Percentiles rank a stretch among this genome's conserved stretches.
Evolutionary conservation across 441 rosid genomes (phyloP).

Genomic region (Pelargonium cotyledonis): DNA sequence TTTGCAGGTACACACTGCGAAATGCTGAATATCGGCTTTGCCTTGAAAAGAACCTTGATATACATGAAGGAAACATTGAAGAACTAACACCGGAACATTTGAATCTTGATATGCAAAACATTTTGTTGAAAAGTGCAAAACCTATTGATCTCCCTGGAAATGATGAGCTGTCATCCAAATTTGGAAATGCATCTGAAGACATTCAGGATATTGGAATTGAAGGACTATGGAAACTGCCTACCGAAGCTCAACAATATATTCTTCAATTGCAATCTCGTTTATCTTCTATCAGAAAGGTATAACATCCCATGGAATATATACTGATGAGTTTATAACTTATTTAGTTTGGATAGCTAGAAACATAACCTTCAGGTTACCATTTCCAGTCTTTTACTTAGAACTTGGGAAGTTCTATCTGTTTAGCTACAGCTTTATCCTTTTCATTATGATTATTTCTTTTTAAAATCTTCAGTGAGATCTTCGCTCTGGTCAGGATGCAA

Average conservation of each 20-base stretch:
- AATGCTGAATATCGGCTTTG: constrained; percentile 90
- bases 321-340: background rate
- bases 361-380: too few species aligned
- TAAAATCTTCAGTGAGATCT: background rate
- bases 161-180: constrained; percentile 28
- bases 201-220: constrained; percentile 31
- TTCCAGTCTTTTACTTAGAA: background rate
- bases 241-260: constrained; percentile 63
- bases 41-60: constrained; percentile 70
- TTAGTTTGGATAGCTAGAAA: too few species aligned
- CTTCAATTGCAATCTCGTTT: constrained; percentile 60
- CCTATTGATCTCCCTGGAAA: constrained; percentile 24
- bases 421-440: background rate
- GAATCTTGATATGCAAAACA: constrained; percentile 33
- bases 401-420: background rate
- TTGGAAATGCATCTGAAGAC: constrained; percentile 26
- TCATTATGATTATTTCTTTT: background rate
- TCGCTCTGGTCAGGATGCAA: constrained; percentile 8
- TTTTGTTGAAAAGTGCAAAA: constrained; percentile 26
- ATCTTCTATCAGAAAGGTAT: constrained; percentile 66
- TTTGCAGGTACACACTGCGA: constrained; percentile 64
- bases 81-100: constrained; percentile 32
- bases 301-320: constrained; percentile 10
- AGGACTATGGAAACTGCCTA: constrained; percentile 54
- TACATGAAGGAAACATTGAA: constrained; percentile 35